These are phyloP conservation scores for Apostasia ramifera DNA, from an alignment of 106 monocot genomes.

Conservation along the genomic window DNA sequence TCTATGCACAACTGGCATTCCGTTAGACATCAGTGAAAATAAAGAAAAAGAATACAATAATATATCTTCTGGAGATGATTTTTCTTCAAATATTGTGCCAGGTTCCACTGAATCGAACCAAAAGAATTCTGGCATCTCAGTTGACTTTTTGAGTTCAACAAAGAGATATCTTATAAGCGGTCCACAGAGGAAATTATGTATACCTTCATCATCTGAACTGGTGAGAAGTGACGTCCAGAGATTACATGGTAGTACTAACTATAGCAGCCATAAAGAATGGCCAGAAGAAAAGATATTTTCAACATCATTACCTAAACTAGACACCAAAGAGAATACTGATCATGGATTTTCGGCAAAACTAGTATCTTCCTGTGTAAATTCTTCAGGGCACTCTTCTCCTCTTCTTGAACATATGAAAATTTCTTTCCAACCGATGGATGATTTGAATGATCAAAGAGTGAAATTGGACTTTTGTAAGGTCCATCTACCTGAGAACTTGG, in stretches of 20 bases:
- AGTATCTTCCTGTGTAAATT: constrained; percentile 14
- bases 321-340: constrained; percentile 17
- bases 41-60: neutral
- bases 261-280: constrained; percentile 14
- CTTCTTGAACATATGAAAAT: constrained; percentile 94
- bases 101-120: constrained; percentile 10
- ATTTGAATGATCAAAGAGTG: constrained; percentile 28
- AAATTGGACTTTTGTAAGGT: constrained; percentile 52
- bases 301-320: constrained; percentile 8
- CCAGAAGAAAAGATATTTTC: constrained; percentile 8
- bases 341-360: constrained; percentile 11
- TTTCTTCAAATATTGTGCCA: constrained; percentile 7
- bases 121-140: constrained; percentile 23
- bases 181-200: constrained; percentile 39
- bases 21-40: neutral
- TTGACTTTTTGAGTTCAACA: constrained; percentile 57
- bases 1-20: neutral
- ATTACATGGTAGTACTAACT: constrained; percentile 17
- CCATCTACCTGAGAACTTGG: constrained; percentile 37
- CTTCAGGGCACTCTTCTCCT: constrained; percentile 53
- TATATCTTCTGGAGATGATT: constrained; percentile 9
- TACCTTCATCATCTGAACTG: constrained; percentile 14
- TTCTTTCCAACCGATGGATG: constrained; percentile 67
- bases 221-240: constrained; percentile 13
- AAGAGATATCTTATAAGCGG: constrained; percentile 54